Base-by-base conservation (phyloP, 495 filamentous ascomycete species). In the Penicillium paradoxum region DNA sequence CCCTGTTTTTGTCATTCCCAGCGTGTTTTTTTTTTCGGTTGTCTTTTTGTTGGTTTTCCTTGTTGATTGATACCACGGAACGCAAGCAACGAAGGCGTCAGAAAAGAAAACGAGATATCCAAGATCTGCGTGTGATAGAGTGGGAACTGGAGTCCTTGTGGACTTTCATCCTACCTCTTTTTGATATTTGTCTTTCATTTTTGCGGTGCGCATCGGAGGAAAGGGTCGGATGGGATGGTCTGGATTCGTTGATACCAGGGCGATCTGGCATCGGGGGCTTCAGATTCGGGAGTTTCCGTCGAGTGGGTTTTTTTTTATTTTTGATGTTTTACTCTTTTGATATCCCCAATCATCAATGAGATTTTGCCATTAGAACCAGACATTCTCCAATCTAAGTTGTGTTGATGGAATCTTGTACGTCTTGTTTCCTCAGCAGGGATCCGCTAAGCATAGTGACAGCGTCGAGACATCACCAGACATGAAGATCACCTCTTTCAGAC, bases 21-120 rank as follows among this genome's bases (percentile, higher is more conserved):
- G 51, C 49, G 43, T 43, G 50, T 49, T 39, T 37, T 46, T 33
- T 44, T 56, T 54, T 57, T 51, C 53, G 51, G 48, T 60, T 38
- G 46, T 54, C 56, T 37, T 60, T 52, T 66, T 56, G 39, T 51
- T 54, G n/a, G 36, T 49, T 45, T 56, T 52, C 34, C 64, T 42
- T 57, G 42, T 60, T 64, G 68, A 68, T 70, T 69, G 72, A 74
- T 74, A 74, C 72, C 70, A 72, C 66, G 59, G 61, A 69, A 69
- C 60, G 65, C 65, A 68, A 65, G 61, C 60, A 60, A 63, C 56
- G 58, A 65, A 59, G 60, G 56, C 56, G 64, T 62, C 59, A 63
- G 55, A 57, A 60, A 66, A 64, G 53, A 65, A 64, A 69, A 62
- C 56, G 55, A 69, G 65, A 66, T 66, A 66, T 66, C 63, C 63